A percentile compares a stretch with the other conserved stretches of the same genome.
These are phyloP conservation scores for Neonectria neomacrospora DNA, from an alignment of 2,329 filamentous ascomycete genomes.

Conservation along the genomic window DNA sequence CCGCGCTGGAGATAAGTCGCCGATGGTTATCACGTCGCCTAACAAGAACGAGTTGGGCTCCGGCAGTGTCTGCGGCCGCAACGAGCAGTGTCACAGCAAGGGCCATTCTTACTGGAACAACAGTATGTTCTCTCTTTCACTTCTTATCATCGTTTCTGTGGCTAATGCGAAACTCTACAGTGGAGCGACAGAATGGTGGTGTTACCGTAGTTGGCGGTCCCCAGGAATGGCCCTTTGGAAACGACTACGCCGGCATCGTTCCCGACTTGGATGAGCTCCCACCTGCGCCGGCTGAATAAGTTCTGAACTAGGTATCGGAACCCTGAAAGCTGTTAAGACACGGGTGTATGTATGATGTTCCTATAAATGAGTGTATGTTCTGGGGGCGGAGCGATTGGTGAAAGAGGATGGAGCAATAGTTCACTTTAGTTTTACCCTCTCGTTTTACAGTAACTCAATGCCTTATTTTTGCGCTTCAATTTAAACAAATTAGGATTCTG, in stretches of 20 bases:
- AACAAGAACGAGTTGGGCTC: not conserved
- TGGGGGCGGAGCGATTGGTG: no score
- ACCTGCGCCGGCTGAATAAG: not conserved
- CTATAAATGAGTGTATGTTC: no score
- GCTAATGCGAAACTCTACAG: not conserved
- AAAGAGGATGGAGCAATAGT: no score
- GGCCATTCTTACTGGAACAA: conserved; percentile 2
- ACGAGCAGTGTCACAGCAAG: conserved; percentile 11
- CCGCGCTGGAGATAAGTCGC: not conserved
- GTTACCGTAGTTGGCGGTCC: not conserved
- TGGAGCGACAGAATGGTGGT: not conserved
- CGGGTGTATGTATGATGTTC: not conserved
- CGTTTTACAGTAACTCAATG: no score
- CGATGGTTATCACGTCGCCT: not conserved
- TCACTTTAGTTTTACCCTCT: no score
- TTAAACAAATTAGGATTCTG: no score
- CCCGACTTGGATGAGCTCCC: not conserved
- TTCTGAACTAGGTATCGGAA: not conserved
- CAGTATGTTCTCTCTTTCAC: conserved; percentile 24
- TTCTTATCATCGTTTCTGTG: not conserved
- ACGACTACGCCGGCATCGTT: not conserved
- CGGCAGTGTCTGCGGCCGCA: not conserved
- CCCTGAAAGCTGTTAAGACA: not conserved
- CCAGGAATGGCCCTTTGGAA: not conserved
- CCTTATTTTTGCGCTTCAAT: no score